These are phyloP conservation scores for Suhomyces yuchorum DNA, from an alignment of 1,139 yeast genomes.

Conservation along the genomic window DNA sequence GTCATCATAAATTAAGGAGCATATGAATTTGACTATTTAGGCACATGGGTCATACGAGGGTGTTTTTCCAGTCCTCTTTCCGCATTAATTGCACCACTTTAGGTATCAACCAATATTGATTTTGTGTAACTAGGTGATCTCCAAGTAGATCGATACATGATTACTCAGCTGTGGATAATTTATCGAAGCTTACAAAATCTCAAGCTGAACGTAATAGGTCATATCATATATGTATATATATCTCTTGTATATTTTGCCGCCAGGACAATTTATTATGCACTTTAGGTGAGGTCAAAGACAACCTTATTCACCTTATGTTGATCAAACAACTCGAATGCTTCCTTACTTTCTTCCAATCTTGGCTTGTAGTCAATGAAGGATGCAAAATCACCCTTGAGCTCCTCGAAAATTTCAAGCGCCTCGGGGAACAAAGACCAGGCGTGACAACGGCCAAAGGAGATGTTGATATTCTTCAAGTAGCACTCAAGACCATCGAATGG, in stretches of 20 bases:
- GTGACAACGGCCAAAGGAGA: constrained; percentile 69
- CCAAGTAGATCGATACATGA: too few species aligned
- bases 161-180: too few species aligned
- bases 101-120: too few species aligned
- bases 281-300: constrained; percentile 38
- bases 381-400: constrained; percentile 45
- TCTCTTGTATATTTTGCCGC: not conserved
- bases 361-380: constrained; percentile 51
- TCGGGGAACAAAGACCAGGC: constrained; percentile 60
- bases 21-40: too few species aligned
- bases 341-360: constrained; percentile 45
- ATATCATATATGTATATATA: not conserved
- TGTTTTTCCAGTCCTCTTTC: too few species aligned
- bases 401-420: constrained; percentile 51
- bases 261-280: constrained; percentile 1
- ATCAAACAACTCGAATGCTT: constrained; percentile 56
- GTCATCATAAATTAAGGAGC: too few species aligned
- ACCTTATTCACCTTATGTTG: constrained; percentile 58
- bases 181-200: not conserved
- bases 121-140: too few species aligned
- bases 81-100: too few species aligned
- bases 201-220: not conserved
- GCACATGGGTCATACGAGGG: too few species aligned
- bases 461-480: constrained; percentile 56
- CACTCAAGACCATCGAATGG: constrained; percentile 63